Conservation (phyloP, 2,329 filamentous ascomycete genomes). For the Davidsoniella eucalypti region DNA sequence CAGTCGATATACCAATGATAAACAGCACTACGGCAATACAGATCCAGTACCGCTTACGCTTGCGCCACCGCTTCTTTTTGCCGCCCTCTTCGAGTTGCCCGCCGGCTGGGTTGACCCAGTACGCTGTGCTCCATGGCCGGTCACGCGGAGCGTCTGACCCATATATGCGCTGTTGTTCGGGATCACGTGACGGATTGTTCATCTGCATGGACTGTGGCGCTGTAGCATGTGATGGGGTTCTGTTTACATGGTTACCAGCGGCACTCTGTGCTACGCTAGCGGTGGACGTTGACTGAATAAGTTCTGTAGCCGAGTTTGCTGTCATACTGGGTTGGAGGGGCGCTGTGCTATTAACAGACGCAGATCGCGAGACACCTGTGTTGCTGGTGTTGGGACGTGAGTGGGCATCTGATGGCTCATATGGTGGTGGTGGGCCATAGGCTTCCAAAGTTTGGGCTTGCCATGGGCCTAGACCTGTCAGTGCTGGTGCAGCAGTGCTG, state of each 20-base stretch:
- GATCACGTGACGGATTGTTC: background rate
- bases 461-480: background rate
- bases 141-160: background rate
- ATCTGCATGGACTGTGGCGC: background rate
- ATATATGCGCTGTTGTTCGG: background rate
- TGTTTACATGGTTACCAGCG: no score
- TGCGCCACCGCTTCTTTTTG: constrained; percentile 6
- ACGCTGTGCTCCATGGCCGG: constrained; percentile 10
- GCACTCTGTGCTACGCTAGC: background rate
- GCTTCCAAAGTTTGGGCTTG: constrained; percentile 4
- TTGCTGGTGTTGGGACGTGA: constrained; percentile 5
- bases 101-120: constrained; percentile 7
- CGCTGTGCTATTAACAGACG: constrained; percentile 5
- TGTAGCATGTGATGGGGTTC: no score
- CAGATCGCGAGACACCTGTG: constrained; percentile 1
- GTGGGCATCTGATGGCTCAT: constrained; percentile 9
- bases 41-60: constrained; percentile 12
- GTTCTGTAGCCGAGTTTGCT: background rate
- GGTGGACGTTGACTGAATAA: background rate
- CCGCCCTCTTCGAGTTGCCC: background rate
- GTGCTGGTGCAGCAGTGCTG: background rate
- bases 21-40: constrained; percentile 8
- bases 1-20: constrained; percentile 10
- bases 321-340: constrained; percentile 1
- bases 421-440: constrained; percentile 10